Percentiles rank a stretch among this genome's conserved stretches.
phyloP scores from a whole-genome alignment of 371 early-diverging fungal species.

The Capillidium heterosporum region DNA sequence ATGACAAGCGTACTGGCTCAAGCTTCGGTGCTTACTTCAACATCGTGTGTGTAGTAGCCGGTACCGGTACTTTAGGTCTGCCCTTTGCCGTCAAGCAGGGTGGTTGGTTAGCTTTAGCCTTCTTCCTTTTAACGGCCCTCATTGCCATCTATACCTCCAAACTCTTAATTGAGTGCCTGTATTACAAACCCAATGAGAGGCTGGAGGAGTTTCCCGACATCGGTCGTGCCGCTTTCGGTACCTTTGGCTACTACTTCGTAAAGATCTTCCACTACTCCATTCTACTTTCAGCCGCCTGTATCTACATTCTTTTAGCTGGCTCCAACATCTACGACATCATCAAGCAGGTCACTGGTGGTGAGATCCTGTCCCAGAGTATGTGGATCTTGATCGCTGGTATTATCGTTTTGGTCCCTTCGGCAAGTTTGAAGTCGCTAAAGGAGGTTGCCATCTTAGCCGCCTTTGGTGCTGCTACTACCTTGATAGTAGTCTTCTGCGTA shows the following conservation, averaged over 20 bases:
- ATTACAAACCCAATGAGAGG: slow-evolving; percentile 20
- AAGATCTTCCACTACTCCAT: slow-evolving; percentile 43
- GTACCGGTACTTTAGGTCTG: slow-evolving; percentile 68
- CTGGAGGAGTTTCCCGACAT: slow-evolving; percentile 37
- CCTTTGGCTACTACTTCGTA: slow-evolving; percentile 30
- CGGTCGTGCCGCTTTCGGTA: slow-evolving; percentile 43
- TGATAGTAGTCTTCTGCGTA: slow-evolving; percentile 1
- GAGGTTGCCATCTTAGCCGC: slow-evolving; percentile 36
- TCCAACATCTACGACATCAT: slow-evolving; percentile 27
- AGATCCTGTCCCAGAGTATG: slow-evolving; percentile 18
- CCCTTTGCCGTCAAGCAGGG: slow-evolving; percentile 60
- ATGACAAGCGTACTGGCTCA: neutral
- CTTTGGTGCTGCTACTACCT: neutral
- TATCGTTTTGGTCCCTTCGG: slow-evolving; percentile 47
- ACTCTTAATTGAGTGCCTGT: slow-evolving; percentile 52
- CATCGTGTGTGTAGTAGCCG: slow-evolving; percentile 62
- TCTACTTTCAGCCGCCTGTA: slow-evolving; percentile 48
- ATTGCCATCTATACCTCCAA: slow-evolving; percentile 51
- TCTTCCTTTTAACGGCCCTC: slow-evolving; percentile 51
- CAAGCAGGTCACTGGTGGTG: slow-evolving; percentile 21
- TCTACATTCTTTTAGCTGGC: slow-evolving; percentile 59
- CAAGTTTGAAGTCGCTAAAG: slow-evolving; percentile 42
- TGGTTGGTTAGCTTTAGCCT: slow-evolving; percentile 64
- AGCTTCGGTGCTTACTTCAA: slow-evolving; percentile 25
- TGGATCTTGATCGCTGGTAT: slow-evolving; percentile 46